phyloP scores from a whole-genome alignment of 2,329 filamentous ascomycete species.

The Aspergillus fumigatiaffinis region DNA sequence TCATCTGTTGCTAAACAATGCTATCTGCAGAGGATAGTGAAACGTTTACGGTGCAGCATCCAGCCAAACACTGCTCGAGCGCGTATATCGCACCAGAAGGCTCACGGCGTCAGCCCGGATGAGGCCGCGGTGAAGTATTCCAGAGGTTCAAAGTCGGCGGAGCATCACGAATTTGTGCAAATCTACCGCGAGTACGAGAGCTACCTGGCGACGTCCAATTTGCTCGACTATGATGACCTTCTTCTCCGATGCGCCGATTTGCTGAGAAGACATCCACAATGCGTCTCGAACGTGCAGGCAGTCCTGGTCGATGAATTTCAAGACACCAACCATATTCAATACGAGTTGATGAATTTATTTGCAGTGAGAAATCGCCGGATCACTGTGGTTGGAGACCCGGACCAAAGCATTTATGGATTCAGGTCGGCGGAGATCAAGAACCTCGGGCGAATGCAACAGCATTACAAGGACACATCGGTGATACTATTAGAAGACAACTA shows the following conservation, averaged over 20 bases:
- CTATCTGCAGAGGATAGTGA: constrained; percentile 63
- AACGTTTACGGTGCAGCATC: constrained; percentile 63
- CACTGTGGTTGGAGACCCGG: constrained; percentile 92
- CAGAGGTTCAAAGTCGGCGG: constrained; percentile 39
- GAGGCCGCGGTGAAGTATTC: constrained; percentile 38
- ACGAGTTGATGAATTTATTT: constrained; percentile 87
- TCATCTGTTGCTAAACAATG: constrained; percentile 8
- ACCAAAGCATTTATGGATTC: constrained; percentile 98
- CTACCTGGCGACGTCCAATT: constrained; percentile 68
- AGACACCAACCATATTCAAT: constrained; percentile 93
- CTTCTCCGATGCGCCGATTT: constrained; percentile 79
- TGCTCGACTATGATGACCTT: constrained; percentile 93
- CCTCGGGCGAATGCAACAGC: constrained; percentile 68
- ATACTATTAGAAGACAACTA: constrained; percentile 93
- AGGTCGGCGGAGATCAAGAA: constrained; percentile 90
- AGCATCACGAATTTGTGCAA: constrained; percentile 62
- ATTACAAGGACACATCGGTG: constrained; percentile 74
- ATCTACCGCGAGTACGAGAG: constrained; percentile 73
- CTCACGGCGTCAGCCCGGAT: constrained; percentile 49
- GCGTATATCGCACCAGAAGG: constrained; percentile 67
- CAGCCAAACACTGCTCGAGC: constrained; percentile 68
- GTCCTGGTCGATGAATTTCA: constrained; percentile 97
- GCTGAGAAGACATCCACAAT: constrained; percentile 67
- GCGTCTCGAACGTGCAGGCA: constrained; percentile 83
- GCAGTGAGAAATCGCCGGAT: constrained; percentile 70